phyloP scores from a whole-genome alignment of 306 rosid genomes.

The Canavalia ensiformis region DNA sequence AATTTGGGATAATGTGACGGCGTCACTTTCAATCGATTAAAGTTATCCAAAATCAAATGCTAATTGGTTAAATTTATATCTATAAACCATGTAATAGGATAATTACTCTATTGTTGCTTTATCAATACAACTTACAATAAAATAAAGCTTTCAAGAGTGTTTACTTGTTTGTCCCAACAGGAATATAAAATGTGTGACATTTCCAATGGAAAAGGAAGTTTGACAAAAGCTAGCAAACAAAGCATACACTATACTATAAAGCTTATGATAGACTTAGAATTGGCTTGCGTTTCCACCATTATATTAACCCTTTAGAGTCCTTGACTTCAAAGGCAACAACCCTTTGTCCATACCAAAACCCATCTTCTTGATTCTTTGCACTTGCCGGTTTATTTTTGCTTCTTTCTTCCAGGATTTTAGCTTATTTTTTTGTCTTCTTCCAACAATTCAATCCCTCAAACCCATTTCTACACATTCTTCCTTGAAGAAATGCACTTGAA shows the following conservation, averaged over 20 bases:
- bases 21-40: slow-evolving; percentile 5
- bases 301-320: slow-evolving; percentile 46
- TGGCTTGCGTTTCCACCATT: slow-evolving; percentile 25
- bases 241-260: slow-evolving; percentile 23
- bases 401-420: slow-evolving; percentile 45
- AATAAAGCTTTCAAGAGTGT: slow-evolving; percentile 5
- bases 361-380: slow-evolving; percentile 54
- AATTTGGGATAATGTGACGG: not conserved
- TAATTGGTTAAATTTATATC: not conserved
- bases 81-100: not conserved
- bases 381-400: slow-evolving; percentile 42
- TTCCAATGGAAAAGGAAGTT: slow-evolving; percentile 49
- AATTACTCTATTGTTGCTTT: not conserved
- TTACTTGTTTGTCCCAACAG: not conserved
- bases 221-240: slow-evolving; percentile 50
- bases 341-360: slow-evolving; percentile 57
- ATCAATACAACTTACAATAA: not conserved
- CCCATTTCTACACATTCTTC: slow-evolving; percentile 21
- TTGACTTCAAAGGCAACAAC: slow-evolving; percentile 65
- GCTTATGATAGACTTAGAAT: slow-evolving; percentile 30
- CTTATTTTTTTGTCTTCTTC: slow-evolving; percentile 37
- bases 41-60: not conserved
- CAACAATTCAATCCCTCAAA: not conserved
- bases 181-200: slow-evolving; percentile 46
- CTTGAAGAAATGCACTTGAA: slow-evolving; percentile 53